phyloP scores from a whole-genome alignment of 2,329 filamentous ascomycete species.

The Hypocreales sp. region DNA sequence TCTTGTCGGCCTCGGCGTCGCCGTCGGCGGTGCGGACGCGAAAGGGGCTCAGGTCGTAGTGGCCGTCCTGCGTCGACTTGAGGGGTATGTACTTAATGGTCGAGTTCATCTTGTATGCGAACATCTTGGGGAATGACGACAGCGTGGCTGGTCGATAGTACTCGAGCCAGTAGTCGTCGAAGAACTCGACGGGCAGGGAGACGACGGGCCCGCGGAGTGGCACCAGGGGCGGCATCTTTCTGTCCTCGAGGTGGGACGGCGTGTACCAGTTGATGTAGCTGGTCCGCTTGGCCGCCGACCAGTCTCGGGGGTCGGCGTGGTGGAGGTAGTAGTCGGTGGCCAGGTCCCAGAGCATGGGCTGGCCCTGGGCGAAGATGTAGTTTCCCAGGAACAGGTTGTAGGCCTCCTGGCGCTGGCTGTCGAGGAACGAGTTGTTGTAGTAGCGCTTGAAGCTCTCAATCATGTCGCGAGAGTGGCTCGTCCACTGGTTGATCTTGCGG shows the following conservation, averaged over 20 bases:
- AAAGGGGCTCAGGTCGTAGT: constrained; percentile 80
- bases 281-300: constrained; percentile 43
- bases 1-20: constrained; percentile 45
- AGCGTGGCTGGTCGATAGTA: constrained; percentile 84
- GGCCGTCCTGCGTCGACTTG: constrained; percentile 54
- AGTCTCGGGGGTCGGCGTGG: constrained; percentile 66
- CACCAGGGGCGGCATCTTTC: constrained; percentile 34
- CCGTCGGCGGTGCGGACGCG: constrained; percentile 55
- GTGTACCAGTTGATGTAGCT: constrained; percentile 89
- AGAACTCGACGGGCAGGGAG: constrained; percentile 38
- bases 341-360: constrained; percentile 95
- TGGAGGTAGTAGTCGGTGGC: constrained; percentile 93
- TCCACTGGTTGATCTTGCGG: constrained; percentile 98
- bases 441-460: constrained; percentile 98
- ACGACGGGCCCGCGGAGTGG: constrained; percentile 19
- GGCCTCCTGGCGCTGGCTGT: constrained; percentile 93
- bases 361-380: constrained; percentile 73
- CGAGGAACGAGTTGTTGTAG: constrained; percentile 96
- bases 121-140: constrained; percentile 84
- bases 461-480: constrained; percentile 93
- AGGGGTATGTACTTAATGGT: constrained; percentile 72
- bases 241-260: constrained; percentile 50
- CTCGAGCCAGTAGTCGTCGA: constrained; percentile 94
- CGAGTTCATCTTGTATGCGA: constrained; percentile 82
- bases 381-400: constrained; percentile 97